Conservation (phyloP, 164 flowering plant species). For the Aristolochia fimbriata region DNA sequence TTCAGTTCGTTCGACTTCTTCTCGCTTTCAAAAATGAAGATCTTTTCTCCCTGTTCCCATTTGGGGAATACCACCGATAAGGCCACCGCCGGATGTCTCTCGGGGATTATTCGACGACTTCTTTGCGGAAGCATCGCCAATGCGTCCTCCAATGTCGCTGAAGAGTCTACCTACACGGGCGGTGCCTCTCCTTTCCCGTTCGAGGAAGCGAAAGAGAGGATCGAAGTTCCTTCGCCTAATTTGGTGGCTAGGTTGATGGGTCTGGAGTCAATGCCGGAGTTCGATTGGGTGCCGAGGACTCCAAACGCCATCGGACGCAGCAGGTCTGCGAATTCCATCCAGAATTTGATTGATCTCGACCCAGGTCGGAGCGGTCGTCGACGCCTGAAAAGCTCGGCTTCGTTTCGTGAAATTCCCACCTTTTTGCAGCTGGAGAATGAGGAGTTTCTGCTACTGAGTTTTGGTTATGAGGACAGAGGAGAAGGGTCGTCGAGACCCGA, state of each 20-base stretch:
- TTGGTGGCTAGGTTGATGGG: slow-evolving; percentile 68
- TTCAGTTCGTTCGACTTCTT: background rate
- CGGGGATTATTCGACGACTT: slow-evolving; percentile 28
- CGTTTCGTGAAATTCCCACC: slow-evolving; percentile 48
- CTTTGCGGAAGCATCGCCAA: slow-evolving; percentile 26
- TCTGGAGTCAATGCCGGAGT: slow-evolving; percentile 39
- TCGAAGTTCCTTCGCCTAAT: slow-evolving; percentile 22
- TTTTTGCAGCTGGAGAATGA: slow-evolving; percentile 16
- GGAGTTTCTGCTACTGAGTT: slow-evolving; percentile 41
- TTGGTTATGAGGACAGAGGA: slow-evolving; percentile 24
- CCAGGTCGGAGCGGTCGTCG: slow-evolving; percentile 21
- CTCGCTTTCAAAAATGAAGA: background rate
- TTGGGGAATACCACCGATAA: slow-evolving; percentile 5
- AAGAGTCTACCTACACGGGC: background rate
- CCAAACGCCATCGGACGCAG: slow-evolving; percentile 32
- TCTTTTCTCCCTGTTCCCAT: slow-evolving; percentile 1
- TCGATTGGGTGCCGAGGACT: background rate
- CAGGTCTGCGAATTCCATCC: slow-evolving; percentile 50
- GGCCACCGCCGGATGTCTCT: slow-evolving; percentile 27
- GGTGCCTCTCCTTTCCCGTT: background rate
- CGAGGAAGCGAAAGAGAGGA: slow-evolving; percentile 1
- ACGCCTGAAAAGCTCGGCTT: slow-evolving; percentile 38
- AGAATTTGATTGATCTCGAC: slow-evolving; percentile 28
- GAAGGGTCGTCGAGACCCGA: slow-evolving; percentile 2
- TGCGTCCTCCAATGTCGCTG: background rate